Base-by-base conservation (phyloP, 371 early-diverging fungal species). In the Saksenaea vasiformis region DNA sequence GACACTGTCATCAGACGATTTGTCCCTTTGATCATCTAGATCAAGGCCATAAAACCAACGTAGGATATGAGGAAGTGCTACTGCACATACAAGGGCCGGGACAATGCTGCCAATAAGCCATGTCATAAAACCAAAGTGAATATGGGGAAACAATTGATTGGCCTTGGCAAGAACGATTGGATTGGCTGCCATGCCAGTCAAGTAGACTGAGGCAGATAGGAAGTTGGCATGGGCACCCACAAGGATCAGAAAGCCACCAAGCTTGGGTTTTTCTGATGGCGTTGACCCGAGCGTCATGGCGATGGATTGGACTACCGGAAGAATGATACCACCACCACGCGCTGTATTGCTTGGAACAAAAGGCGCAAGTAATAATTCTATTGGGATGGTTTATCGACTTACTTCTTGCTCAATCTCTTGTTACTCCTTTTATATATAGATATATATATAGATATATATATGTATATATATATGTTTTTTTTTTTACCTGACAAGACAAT, bases 271-370 rank as follows among this genome's bases (percentile, higher is more conserved):
- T 10, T 55, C 56, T 22, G 39, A 47, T 22, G 69, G 71, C 3
- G 61, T 69, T 7, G 78, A 72, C 3, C 70, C 77, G 0, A 88
- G 68, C 14, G 82, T 68, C 1, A 62, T 60, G 17, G 82, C 80
- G 28, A 88, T 77, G 0, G 88, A 85, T n/a, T 76, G 73, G 22
- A 87, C 86, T 0, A 88, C 80, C 7, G 89, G 89, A 27, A 78
- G 77, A 1, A 88, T 67, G 27, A 89, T 86, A 15, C 89, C 85
- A 5, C 89, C 89, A 27, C 87, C 87, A 53, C 89, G 78, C 19
- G 89, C 88, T 0, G 84, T 83, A 64, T 89, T 89, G 17, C 84
- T 84, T 8, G 87, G 89, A 28, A 88, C 85, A 62, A 89, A 86
- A 0, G 89, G 85, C 3, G 85, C 86, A 41, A 89, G 62, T 19